Evolutionary conservation across 2,329 filamentous ascomycete species (phyloP).

Genomic region (Fusarium subglutinans): DNA sequence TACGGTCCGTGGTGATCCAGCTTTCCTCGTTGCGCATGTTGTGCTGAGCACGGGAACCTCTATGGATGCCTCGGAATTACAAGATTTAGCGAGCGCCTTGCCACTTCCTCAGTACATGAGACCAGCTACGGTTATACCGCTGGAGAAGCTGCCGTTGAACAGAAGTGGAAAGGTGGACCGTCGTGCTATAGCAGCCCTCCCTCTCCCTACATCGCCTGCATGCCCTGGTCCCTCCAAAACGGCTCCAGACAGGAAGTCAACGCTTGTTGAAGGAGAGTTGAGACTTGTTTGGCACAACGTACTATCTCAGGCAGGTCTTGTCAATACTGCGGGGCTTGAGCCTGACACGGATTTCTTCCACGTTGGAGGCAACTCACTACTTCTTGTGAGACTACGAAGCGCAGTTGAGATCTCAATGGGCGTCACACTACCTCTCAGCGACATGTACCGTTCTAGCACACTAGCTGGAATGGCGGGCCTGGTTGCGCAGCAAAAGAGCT

Average conservation of each 20-base stretch:
- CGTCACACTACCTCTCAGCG: neutral
- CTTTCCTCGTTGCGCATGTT: neutral
- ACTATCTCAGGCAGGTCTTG: neutral
- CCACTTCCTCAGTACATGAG: conserved; percentile 1
- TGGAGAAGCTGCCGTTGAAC: neutral
- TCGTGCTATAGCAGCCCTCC: neutral
- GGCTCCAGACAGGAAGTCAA: neutral
- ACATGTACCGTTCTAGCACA: neutral
- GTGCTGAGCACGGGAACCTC: neutral
- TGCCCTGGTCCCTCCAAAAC: fast-evolving
- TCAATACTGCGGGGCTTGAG: fast-evolving
- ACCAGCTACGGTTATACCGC: neutral
- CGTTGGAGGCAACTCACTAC: neutral
- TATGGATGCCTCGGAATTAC: neutral
- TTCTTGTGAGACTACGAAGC: neutral
- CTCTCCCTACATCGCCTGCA: neutral
- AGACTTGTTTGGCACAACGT: neutral
- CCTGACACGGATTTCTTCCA: neutral
- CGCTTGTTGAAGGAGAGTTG: neutral
- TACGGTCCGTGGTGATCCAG: neutral
- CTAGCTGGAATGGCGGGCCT: neutral
- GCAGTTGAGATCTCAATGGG: neutral
- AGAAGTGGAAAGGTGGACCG: neutral
- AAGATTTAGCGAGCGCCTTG: fast-evolving
- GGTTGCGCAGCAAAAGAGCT: neutral